A percentile compares a stretch with the other conserved stretches of the same genome.
Evolutionary conservation across 768 basidiomycete species (phyloP).

Genomic region (Xanthoconium stramineum): DNA sequence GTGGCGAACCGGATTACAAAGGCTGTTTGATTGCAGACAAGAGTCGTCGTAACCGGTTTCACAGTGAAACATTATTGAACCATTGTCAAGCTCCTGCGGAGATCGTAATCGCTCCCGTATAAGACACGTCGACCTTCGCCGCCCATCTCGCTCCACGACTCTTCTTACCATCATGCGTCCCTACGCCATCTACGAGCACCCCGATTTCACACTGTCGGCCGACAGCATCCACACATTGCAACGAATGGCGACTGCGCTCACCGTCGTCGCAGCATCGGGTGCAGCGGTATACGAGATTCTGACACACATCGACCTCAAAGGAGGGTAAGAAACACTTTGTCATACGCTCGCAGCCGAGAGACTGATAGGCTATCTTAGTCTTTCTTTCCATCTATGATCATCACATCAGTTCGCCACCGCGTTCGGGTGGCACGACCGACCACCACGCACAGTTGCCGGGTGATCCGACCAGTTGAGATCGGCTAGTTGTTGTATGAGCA

Average conservation of each 20-base stretch:
- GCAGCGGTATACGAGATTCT: slow-evolving; percentile 32
- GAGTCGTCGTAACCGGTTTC: neutral
- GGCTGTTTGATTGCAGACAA: neutral
- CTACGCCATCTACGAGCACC: slow-evolving; percentile 34
- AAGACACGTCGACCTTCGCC: neutral
- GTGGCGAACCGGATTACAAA: neutral
- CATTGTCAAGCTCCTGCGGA: slow-evolving; percentile 9
- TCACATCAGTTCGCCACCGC: neutral
- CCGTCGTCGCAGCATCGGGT: slow-evolving; percentile 32
- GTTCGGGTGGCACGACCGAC: neutral
- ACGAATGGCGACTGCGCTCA: slow-evolving; percentile 25
- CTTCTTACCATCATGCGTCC: slow-evolving; percentile 24
- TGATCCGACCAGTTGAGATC: neutral
- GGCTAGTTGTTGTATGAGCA: slow-evolving; percentile 17
- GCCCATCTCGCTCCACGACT: neutral
- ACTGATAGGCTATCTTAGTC: slow-evolving; percentile 7
- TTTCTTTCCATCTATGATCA: slow-evolving; percentile 14
- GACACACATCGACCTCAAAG: slow-evolving; percentile 8
- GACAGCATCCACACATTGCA: slow-evolving; percentile 23
- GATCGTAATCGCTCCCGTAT: slow-evolving; percentile 5
- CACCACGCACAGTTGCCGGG: neutral
- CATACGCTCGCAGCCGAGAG: neutral
- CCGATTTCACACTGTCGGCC: slow-evolving; percentile 28
- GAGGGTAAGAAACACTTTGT: slow-evolving; percentile 14
- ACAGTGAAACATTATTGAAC: slow-evolving; percentile 8